Evolutionary conservation across 805 yeast species (phyloP).

Genomic region (Saccharomycodes ludwigii): DNA sequence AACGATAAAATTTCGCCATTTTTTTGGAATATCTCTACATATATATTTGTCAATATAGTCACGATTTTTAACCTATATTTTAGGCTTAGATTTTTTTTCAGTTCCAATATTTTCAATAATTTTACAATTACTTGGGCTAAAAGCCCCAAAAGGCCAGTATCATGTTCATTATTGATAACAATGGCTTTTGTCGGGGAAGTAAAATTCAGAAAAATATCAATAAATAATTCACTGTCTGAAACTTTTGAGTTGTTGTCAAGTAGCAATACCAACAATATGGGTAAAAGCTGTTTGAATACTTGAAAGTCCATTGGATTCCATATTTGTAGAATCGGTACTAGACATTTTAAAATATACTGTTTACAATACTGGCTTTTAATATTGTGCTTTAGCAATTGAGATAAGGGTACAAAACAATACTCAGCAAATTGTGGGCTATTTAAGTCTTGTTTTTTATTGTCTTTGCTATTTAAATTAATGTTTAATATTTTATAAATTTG

Average conservation of each 20-base stretch:
- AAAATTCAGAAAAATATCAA: constrained; percentile 11
- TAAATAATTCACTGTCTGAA: constrained; percentile 24
- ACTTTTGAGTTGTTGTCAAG: constrained; percentile 19
- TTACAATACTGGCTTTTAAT: constrained; percentile 32
- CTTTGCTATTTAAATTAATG: too few relatives aligned
- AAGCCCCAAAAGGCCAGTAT: constrained; percentile 26
- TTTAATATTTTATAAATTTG: constrained; percentile 20
- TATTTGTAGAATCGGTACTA: neutral
- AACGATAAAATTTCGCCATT: constrained; percentile 39
- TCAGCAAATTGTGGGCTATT: constrained; percentile 38
- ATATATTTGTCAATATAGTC: constrained; percentile 21
- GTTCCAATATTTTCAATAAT: constrained; percentile 25
- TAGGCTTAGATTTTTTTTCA: too few relatives aligned
- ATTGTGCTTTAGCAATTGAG: constrained; percentile 43
- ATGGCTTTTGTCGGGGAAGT: constrained; percentile 7
- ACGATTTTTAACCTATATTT: constrained; percentile 13
- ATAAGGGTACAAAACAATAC: constrained; percentile 49
- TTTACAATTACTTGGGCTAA: constrained; percentile 37
- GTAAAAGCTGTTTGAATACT: constrained; percentile 33
- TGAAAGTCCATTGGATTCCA: constrained; percentile 2
- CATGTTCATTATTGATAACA: constrained; percentile 11
- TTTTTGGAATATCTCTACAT: constrained; percentile 22
- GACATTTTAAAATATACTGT: constrained; percentile 24
- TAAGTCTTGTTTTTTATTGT: constrained; percentile 7
- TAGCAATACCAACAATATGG: constrained; percentile 33